A percentile compares a stretch with the other conserved stretches of the same genome.
Evolutionary conservation across 495 filamentous ascomycete species (phyloP).

Genomic region (Cercophora scortea): DNA sequence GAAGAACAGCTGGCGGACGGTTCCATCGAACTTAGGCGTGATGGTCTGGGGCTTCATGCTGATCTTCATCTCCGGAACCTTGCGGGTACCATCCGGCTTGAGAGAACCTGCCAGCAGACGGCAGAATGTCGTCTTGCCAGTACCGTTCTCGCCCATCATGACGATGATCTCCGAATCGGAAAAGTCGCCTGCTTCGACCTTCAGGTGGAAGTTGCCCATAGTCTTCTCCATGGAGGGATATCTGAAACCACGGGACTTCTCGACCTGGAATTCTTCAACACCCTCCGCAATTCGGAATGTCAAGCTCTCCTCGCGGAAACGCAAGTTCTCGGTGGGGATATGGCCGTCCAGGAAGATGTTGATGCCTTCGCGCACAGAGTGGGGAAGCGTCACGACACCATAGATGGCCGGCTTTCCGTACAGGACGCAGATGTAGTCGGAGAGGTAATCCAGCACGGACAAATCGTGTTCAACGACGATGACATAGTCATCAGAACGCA

Average conservation of each 20-base stretch:
- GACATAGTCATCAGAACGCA: slow-evolving; percentile 86
- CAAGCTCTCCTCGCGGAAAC: slow-evolving; percentile 93
- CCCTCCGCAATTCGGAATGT: slow-evolving; percentile 94
- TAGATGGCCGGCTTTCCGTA: slow-evolving; percentile 94
- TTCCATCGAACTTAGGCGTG: slow-evolving; percentile 92
- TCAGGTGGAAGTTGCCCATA: slow-evolving; percentile 79
- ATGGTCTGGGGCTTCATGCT: slow-evolving; percentile 99
- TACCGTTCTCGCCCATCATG: slow-evolving; percentile 99
- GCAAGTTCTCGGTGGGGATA: slow-evolving; percentile 95
- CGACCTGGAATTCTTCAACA: slow-evolving; percentile 80
- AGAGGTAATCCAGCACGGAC: slow-evolving; percentile 94
- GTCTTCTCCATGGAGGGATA: slow-evolving; percentile 95
- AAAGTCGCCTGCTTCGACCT: slow-evolving; percentile 74
- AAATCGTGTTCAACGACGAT: slow-evolving; percentile 99
- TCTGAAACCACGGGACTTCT: slow-evolving; percentile 74
- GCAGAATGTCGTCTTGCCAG: slow-evolving; percentile 84
- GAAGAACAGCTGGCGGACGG: slow-evolving; percentile 72
- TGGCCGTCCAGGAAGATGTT: slow-evolving; percentile 99
- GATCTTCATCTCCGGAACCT: slow-evolving; percentile 88
- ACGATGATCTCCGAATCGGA: slow-evolving; percentile 98
- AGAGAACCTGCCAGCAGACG: slow-evolving; percentile 85
- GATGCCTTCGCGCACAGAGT: slow-evolving; percentile 97
- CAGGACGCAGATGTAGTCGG: slow-evolving; percentile 94
- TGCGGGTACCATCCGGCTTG: slow-evolving; percentile 70
- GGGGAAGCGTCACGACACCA: slow-evolving; percentile 93